Base-by-base conservation (phyloP, 768 basidiomycete species). In the Terana coerulea region DNA sequence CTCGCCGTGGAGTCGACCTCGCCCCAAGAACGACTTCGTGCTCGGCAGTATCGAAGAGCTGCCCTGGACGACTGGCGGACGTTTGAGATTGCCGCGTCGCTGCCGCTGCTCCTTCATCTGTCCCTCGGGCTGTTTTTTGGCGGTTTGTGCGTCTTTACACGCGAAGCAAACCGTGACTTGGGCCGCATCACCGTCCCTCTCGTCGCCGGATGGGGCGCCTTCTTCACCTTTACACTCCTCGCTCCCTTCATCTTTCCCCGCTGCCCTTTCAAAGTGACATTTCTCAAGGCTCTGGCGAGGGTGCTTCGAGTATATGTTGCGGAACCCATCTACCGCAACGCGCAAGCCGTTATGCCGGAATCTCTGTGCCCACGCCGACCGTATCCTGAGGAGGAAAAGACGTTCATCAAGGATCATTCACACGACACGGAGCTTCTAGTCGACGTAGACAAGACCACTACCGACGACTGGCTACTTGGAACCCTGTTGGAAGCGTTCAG, bases 241-340 rank as follows among this genome's bases (percentile, higher is more conserved):
- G 46, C 37, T 2, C 52, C 52, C 7, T 19, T 41, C 1, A 33
- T 54, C 30, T 54, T 40, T n/a, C 45, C 52, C 11, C 47, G 52
- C 3, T 54, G 52, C 37, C 52, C 52, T 11, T 54, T 41, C 47
- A 54, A 54, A 33, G 43, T 36, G 2, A 30, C 45, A 1, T 17
- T 48, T 1, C 35, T 53, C n/a, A 47, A 53, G 48, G 17, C n/a
- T n/a, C 3, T 37, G 15, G 11, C 26, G 6, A n/a, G n/a, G 14
- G 3, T 25, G n/a, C n/a, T n/a, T n/a, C n/a, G n/a, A n/a, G n/a
- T n/a, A n/a, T n/a, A n/a, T n/a, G n/a, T n/a, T n/a, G n/a, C n/a
- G n/a, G n/a, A n/a, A n/a, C n/a, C n/a, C n/a, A n/a, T n/a, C n/a
- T n/a, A n/a, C n/a, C n/a, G n/a, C n/a, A n/a, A n/a, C n/a, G n/a